A percentile compares a stretch with the other conserved stretches of the same genome.
Evolutionary conservation across 2,329 filamentous ascomycete species (phyloP).

Genomic region (Ploettnerulaceae sp.): DNA sequence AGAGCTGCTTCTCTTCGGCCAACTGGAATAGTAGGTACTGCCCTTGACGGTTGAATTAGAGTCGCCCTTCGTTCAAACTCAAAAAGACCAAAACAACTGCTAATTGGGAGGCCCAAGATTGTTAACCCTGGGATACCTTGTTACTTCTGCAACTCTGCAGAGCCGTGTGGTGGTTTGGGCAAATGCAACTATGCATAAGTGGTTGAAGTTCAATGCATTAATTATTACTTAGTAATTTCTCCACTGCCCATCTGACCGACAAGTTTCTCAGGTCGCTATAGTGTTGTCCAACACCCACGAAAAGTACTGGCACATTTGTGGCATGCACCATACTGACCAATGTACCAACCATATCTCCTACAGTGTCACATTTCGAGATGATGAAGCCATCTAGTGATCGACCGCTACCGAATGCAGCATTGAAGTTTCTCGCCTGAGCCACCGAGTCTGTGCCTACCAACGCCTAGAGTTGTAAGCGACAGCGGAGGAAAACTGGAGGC

Average conservation of each 20-base stretch:
- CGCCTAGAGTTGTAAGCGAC: conserved; percentile 46
- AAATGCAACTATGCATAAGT: background rate
- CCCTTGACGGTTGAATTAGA: too few species aligned
- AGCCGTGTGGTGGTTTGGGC: background rate
- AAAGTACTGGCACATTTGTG: conserved; percentile 91
- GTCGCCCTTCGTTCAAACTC: too few species aligned
- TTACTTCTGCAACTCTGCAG: too few species aligned
- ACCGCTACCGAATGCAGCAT: conserved; percentile 78
- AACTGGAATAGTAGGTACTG: too few species aligned
- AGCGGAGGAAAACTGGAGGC: background rate
- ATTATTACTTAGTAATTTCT: conserved; percentile 50
- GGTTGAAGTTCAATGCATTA: conserved; percentile 17
- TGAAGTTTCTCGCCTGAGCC: conserved; percentile 94
- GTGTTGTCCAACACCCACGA: conserved; percentile 72
- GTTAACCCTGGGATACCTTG: too few species aligned
- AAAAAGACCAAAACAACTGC: too few species aligned
- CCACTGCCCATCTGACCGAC: conserved; percentile 65
- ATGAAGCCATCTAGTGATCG: conserved; percentile 91
- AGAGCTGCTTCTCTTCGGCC: too few species aligned
- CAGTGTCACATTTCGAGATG: conserved; percentile 97
- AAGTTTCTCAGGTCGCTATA: conserved; percentile 65
- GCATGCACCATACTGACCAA: conserved; percentile 96
- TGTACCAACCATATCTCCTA: conserved; percentile 89
- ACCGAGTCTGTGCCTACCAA: conserved; percentile 94
- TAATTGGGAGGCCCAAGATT: too few species aligned